Percentiles rank a stretch among this genome's conserved stretches.
Evolutionary conservation across 345 rosid species (phyloP).

Genomic region (Salix dunnii): DNA sequence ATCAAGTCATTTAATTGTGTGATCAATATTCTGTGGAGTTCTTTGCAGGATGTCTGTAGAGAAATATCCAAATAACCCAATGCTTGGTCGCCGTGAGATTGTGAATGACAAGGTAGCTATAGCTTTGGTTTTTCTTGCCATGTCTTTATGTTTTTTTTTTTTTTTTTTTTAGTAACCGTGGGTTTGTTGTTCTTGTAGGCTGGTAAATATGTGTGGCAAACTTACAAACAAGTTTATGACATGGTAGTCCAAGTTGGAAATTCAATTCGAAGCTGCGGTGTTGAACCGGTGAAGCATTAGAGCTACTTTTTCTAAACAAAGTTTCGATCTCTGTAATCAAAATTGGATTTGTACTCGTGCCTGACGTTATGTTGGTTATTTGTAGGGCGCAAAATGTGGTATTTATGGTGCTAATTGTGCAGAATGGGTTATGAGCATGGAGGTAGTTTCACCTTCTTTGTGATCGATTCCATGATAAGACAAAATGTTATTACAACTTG

Average conservation of each 20-base stretch:
- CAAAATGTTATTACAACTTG: neutral
- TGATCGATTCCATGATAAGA: neutral
- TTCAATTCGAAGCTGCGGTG: slow-evolving; percentile 75
- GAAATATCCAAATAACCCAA: slow-evolving; percentile 61
- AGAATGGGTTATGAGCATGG: slow-evolving; percentile 98
- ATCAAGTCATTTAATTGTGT: neutral
- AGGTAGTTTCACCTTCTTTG: slow-evolving; percentile 46
- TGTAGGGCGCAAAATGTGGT: slow-evolving; percentile 81
- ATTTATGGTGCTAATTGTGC: slow-evolving; percentile 85
- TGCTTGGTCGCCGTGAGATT: slow-evolving; percentile 88
- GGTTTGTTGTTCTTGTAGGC: slow-evolving; percentile 43
- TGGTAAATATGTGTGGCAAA: slow-evolving; percentile 82
- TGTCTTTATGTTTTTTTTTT: neutral
- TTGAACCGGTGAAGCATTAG: slow-evolving; percentile 54
- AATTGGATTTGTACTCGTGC: neutral
- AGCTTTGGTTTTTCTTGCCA: neutral
- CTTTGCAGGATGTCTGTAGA: slow-evolving; percentile 65
- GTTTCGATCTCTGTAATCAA: neutral
- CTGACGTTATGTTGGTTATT: slow-evolving; percentile 7
- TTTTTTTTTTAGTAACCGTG: neutral
- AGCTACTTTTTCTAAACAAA: neutral
- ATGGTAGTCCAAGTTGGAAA: slow-evolving; percentile 75
- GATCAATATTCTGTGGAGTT: neutral
- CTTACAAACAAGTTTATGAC: slow-evolving; percentile 76
- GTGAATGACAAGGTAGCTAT: slow-evolving; percentile 63